Conservation (phyloP, 1,139 yeast genomes). For the Kurtzmaniella quercitrusa region DNA sequence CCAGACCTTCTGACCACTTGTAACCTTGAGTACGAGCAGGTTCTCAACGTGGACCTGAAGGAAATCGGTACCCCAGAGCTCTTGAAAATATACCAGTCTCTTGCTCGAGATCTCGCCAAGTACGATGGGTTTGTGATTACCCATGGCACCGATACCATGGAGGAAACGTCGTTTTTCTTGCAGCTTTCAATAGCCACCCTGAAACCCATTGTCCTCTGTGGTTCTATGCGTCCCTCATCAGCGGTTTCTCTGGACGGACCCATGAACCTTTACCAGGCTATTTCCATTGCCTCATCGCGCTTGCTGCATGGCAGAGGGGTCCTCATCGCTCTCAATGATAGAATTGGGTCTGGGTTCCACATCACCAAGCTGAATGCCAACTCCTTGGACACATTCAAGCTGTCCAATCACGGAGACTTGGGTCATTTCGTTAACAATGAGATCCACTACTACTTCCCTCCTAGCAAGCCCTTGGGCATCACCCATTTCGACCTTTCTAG, state of each 20-base stretch:
- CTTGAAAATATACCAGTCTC: slow-evolving; percentile 33
- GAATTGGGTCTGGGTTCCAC: slow-evolving; percentile 65
- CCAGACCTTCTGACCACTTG: slow-evolving; percentile 53
- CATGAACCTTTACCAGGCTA: slow-evolving; percentile 68
- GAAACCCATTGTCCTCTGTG: slow-evolving; percentile 64
- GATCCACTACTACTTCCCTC: slow-evolving; percentile 61
- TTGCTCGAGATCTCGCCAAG: slow-evolving; percentile 38
- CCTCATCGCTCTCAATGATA: slow-evolving; percentile 60
- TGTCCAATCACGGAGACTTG: slow-evolving; percentile 64
- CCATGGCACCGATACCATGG: slow-evolving; percentile 71
- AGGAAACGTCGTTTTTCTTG: slow-evolving; percentile 66
- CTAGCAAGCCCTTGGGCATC: slow-evolving; percentile 54
- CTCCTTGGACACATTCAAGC: slow-evolving; percentile 63
- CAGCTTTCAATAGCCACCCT: slow-evolving; percentile 54
- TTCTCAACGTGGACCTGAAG: slow-evolving; percentile 61
- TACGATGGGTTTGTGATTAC: slow-evolving; percentile 61
- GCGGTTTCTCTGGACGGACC: slow-evolving; percentile 70
- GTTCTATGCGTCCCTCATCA: slow-evolving; percentile 71
- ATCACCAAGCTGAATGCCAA: slow-evolving; percentile 69
- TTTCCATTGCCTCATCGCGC: slow-evolving; percentile 52
- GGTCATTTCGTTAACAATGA: slow-evolving; percentile 68
- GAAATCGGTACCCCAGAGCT: slow-evolving; percentile 48
- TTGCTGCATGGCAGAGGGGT: slow-evolving; percentile 56
- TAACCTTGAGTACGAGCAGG: slow-evolving; percentile 53
- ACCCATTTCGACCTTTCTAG: slow-evolving; percentile 32